A percentile compares a stretch with the other conserved stretches of the same genome.
These are phyloP conservation scores for Cyberlindnera mississippiensis DNA, from an alignment of 805 yeast species.

Conservation along the genomic window DNA sequence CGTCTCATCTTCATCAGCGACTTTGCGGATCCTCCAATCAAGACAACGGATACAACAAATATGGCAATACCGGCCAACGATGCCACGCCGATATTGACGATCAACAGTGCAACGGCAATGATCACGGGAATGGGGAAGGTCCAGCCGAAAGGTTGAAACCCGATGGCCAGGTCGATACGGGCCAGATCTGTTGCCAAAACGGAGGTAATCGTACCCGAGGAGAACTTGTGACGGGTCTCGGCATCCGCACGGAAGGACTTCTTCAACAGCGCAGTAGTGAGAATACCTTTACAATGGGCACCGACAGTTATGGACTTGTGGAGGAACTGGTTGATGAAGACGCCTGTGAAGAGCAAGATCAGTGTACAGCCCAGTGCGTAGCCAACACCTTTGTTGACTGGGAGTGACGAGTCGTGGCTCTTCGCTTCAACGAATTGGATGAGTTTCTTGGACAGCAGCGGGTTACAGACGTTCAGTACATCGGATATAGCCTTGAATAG, in stretches of 20 bases:
- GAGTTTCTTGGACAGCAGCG: slow-evolving; percentile 49
- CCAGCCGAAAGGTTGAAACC: slow-evolving; percentile 53
- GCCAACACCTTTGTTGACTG: slow-evolving; percentile 51
- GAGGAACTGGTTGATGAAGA: slow-evolving; percentile 47
- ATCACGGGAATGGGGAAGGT: slow-evolving; percentile 57
- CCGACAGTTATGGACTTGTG: slow-evolving; percentile 55
- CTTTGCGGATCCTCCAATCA: slow-evolving; percentile 43
- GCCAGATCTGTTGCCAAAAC: slow-evolving; percentile 74
- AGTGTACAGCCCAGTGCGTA: slow-evolving; percentile 51
- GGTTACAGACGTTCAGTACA: slow-evolving; percentile 45
- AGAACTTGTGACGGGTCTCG: slow-evolving; percentile 47
- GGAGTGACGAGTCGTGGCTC: slow-evolving; percentile 34
- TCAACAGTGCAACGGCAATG: slow-evolving; percentile 58
- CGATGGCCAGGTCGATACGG: slow-evolving; percentile 65
- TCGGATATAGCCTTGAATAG: slow-evolving; percentile 44
- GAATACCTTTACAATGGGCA: slow-evolving; percentile 58
- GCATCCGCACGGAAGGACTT: slow-evolving; percentile 59
- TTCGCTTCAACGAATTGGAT: slow-evolving; percentile 50
- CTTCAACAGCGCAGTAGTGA: slow-evolving; percentile 61
- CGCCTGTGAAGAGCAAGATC: slow-evolving; percentile 38
- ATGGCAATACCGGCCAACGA: slow-evolving; percentile 64
- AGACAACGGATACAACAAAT: slow-evolving; percentile 43
- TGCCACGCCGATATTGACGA: slow-evolving; percentile 64
- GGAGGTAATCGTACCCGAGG: slow-evolving; percentile 65
- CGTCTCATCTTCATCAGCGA: slow-evolving; percentile 49